Percentiles rank a stretch among this genome's conserved stretches.
Evolutionary conservation across 2,329 filamentous ascomycete genomes (phyloP).

Genomic region (Hortaea werneckii): DNA sequence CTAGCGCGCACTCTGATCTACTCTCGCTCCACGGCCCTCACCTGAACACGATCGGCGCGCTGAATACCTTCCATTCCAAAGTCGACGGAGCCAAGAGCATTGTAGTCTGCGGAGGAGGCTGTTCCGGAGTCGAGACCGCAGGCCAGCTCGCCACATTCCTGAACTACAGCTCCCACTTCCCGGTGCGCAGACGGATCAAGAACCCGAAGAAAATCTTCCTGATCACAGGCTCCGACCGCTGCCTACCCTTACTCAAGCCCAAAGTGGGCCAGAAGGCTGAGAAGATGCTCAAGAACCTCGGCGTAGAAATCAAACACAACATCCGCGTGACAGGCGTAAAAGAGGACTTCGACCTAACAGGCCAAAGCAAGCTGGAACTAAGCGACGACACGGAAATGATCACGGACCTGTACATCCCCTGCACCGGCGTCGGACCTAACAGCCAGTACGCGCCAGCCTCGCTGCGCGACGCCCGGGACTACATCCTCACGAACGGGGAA

Average conservation of each 20-base stretch:
- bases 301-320: slow-evolving; percentile 23
- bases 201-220: slow-evolving; percentile 23
- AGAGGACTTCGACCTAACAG: background rate
- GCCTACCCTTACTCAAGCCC: slow-evolving; percentile 21
- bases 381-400: background rate
- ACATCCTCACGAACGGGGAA: slow-evolving; percentile 16
- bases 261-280: slow-evolving; percentile 16
- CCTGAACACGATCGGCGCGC: slow-evolving; percentile 24
- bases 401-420: slow-evolving; percentile 28
- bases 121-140: slow-evolving; percentile 28
- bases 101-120: slow-evolving; percentile 28
- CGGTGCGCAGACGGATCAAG: slow-evolving; percentile 6
- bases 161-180: slow-evolving; percentile 16
- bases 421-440: slow-evolving; percentile 26
- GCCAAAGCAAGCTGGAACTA: background rate
- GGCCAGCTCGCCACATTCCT: slow-evolving; percentile 27
- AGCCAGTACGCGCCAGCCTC: slow-evolving; percentile 19
- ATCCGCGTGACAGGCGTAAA: slow-evolving; percentile 7
- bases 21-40: slow-evolving; percentile 26
- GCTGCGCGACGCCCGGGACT: slow-evolving; percentile 19
- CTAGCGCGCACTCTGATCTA: slow-evolving; percentile 25
- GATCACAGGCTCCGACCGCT: slow-evolving; percentile 19
- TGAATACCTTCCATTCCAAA: slow-evolving; percentile 21
- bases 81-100: slow-evolving; percentile 24
- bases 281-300: slow-evolving; percentile 20